phyloP scores from a whole-genome alignment of 2,329 filamentous ascomycete genomes.

The Fusarium sp. region DNA sequence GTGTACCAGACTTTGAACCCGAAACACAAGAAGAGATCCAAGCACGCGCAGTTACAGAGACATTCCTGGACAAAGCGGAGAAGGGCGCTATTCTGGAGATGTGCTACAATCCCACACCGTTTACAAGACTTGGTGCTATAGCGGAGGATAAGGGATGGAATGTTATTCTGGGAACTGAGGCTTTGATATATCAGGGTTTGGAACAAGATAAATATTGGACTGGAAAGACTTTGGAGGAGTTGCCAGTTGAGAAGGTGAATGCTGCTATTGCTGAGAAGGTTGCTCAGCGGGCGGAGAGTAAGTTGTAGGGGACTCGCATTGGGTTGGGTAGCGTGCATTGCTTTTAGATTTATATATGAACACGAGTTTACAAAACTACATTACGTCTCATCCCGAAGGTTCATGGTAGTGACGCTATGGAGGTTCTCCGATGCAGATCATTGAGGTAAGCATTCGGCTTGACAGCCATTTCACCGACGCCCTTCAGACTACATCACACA shows the following conservation, averaged over 20 bases:
- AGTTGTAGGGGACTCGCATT: conserved; percentile 20
- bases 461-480: background rate
- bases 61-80: conserved; percentile 58
- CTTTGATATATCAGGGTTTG: conserved; percentile 80
- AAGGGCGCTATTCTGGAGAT: conserved; percentile 82
- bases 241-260: conserved; percentile 50
- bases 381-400: too few species aligned
- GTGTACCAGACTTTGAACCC: conserved; percentile 81
- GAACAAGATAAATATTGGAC: conserved; percentile 77
- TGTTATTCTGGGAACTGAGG: conserved; percentile 80
- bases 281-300: conserved; percentile 39
- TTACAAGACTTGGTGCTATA: conserved; percentile 72
- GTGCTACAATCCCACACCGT: conserved; percentile 82
- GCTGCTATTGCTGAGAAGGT: conserved; percentile 43
- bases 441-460: background rate
- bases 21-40: conserved; percentile 69
- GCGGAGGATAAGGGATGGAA: conserved; percentile 74
- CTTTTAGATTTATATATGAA: background rate
- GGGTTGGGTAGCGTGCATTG: conserved; percentile 24
- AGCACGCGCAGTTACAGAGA: conserved; percentile 66
- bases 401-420: too few species aligned
- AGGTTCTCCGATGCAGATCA: background rate
- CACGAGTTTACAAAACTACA: too few species aligned
- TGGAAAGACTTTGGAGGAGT: conserved; percentile 65
- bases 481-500: background rate